These are phyloP conservation scores for Aspergillus floridensis DNA, from an alignment of 2,329 filamentous ascomycete genomes.

Conservation along the genomic window DNA sequence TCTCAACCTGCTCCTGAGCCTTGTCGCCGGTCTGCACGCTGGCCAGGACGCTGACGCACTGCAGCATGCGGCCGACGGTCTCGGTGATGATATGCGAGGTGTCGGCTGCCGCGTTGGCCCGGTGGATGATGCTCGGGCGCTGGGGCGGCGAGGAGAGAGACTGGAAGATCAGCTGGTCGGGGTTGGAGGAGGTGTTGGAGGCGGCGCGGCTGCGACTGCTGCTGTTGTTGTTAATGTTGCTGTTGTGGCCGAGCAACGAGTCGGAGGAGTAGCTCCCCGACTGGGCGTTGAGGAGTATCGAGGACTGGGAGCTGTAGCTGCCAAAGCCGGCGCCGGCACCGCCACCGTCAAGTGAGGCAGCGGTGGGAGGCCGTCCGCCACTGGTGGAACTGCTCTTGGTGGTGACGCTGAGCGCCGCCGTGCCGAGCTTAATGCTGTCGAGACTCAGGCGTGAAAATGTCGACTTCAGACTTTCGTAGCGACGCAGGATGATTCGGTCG, in stretches of 20 bases:
- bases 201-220: slow-evolving; percentile 69
- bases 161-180: slow-evolving; percentile 44
- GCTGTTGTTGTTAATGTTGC: background rate
- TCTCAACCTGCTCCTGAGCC: slow-evolving; percentile 73
- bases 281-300: slow-evolving; percentile 70
- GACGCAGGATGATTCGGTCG: slow-evolving; percentile 81
- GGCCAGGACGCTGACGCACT: slow-evolving; percentile 89
- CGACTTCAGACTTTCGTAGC: slow-evolving; percentile 82
- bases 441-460: slow-evolving; percentile 88
- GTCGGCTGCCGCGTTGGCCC: slow-evolving; percentile 33
- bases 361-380: slow-evolving; percentile 65
- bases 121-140: slow-evolving; percentile 35
- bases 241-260: slow-evolving; percentile 46
- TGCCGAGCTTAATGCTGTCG: slow-evolving; percentile 64
- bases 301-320: slow-evolving; percentile 76
- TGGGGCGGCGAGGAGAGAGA: slow-evolving; percentile 41
- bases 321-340: slow-evolving; percentile 66
- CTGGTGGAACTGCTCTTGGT: slow-evolving; percentile 42
- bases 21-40: slow-evolving; percentile 71
- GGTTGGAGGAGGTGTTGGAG: slow-evolving; percentile 69
- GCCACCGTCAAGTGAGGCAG: slow-evolving; percentile 70
- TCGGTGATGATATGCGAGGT: slow-evolving; percentile 77
- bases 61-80: slow-evolving; percentile 90
- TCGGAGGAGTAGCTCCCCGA: slow-evolving; percentile 53
- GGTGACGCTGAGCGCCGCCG: slow-evolving; percentile 43